A percentile compares a stretch with the other conserved stretches of the same genome.
phyloP scores from a whole-genome alignment of 202 grass and related monocot species.

The Alloteropsis angusta region DNA sequence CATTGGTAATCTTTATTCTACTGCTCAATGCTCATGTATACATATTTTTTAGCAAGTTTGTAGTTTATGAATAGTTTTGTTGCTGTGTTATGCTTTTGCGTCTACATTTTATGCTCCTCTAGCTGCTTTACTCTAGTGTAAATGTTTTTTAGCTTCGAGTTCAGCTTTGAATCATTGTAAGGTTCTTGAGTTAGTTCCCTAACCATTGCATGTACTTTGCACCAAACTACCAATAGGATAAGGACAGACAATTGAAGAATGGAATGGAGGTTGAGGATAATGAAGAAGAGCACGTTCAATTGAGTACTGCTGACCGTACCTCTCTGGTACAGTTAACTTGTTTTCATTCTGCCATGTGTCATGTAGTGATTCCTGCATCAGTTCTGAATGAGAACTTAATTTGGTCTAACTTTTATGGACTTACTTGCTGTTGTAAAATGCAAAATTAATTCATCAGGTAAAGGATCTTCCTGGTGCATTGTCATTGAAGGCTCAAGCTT shows the following conservation, averaged over 20 bases:
- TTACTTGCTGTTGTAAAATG: slow-evolving; percentile 17
- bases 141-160: not conserved
- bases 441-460: slow-evolving; percentile 38
- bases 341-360: slow-evolving; percentile 14
- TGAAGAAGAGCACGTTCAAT: slow-evolving; percentile 37
- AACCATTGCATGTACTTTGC: slow-evolving; percentile 23
- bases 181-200: not conserved
- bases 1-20: slow-evolving; percentile 48
- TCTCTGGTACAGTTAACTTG: slow-evolving; percentile 49
- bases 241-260: slow-evolving; percentile 88
- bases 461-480: slow-evolving; percentile 64
- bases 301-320: slow-evolving; percentile 60
- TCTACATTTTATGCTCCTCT: not conserved
- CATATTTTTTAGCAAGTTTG: slow-evolving; percentile 13
- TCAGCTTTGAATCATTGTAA: slow-evolving; percentile 17
- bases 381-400: slow-evolving; percentile 23
- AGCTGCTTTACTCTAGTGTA: not conserved
- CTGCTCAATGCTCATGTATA: not conserved
- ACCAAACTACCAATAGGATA: slow-evolving; percentile 39
- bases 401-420: slow-evolving; percentile 15
- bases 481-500: slow-evolving; percentile 58
- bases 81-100: not conserved
- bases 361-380: not conserved
- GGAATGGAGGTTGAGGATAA: slow-evolving; percentile 61
- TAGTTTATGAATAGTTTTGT: not conserved